These are phyloP conservation scores for Aspergillus fructus DNA, from an alignment of 2,329 filamentous ascomycete genomes.

Conservation along the genomic window DNA sequence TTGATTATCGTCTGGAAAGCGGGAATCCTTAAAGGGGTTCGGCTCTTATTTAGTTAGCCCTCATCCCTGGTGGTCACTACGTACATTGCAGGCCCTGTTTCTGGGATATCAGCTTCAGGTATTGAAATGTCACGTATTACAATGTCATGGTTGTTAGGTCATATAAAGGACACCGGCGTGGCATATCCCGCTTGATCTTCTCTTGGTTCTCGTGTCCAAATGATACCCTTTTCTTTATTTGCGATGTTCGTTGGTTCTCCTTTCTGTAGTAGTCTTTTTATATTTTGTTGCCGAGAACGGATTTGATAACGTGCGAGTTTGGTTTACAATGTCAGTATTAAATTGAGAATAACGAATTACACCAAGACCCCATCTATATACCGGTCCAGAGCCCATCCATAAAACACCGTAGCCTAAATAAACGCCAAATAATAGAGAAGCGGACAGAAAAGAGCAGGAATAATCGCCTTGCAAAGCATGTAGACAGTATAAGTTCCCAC, in stretches of 20 bases:
- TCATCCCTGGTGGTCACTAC: neutral
- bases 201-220: constrained; percentile 13
- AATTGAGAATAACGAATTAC: neutral
- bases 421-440: neutral
- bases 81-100: neutral
- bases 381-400: neutral
- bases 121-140: neutral
- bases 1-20: constrained; percentile 42
- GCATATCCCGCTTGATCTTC: neutral
- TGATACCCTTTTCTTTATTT: constrained; percentile 20
- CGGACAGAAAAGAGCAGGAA: neutral
- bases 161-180: no score
- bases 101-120: neutral
- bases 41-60: neutral
- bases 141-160: neutral
- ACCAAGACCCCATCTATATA: constrained; percentile 2
- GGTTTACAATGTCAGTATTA: neutral
- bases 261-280: neutral
- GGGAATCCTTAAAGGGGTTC: constrained; percentile 5
- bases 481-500: no score
- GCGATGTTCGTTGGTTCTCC: neutral
- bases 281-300: neutral
- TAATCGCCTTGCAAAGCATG: neutral
- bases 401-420: neutral
- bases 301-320: neutral